Base-by-base conservation (phyloP, 2,329 filamentous ascomycete genomes). In the Aspergillus tanneri region DNA sequence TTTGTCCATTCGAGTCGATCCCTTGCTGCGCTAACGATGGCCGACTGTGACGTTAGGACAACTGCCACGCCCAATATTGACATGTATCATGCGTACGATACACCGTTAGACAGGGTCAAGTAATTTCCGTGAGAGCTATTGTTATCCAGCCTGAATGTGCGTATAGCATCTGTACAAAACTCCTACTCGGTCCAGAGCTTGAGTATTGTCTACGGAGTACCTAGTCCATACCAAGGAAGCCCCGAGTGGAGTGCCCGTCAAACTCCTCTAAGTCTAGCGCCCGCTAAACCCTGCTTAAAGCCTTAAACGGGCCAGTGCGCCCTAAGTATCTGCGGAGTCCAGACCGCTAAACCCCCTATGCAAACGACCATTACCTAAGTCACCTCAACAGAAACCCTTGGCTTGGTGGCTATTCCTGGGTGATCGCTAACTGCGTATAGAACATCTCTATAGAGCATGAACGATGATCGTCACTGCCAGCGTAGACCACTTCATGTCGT, bases 281-380 rank as follows among this genome's bases (percentile, higher is more conserved):
- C 46, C 38, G 50, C 43, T 50, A 43, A 54, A 37, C 46, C 46
- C 40, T 19, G 51, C 48, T 56, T 47, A 38, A 52, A 36, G 39
- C 36, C 23, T n/a, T 22, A 10, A 2, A 9, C 30, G 16, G 30
- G 30, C 14, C 30, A 34, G 14, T 34, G 30, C 30, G 16, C 30
- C 30, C 30, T 34, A 18, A 7, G 12, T 12, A 44, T 19, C 11
- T 43, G 40, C 32, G 40, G 40, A 16, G 28, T 25, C 12, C 47
- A 49, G 50, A 51, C 47, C 50, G 47, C 45, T 43, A 39, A 41
- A 42, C n/a, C n/a, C n/a, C n/a, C n/a, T n/a, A n/a, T n/a, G n/a
- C n/a, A n/a, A n/a, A n/a, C n/a, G n/a, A n/a, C n/a, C n/a, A n/a
- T n/a, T n/a, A n/a, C n/a, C n/a, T n/a, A n/a, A n/a, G n/a, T n/a